Evolutionary conservation across 352 stramenopile genomes (phyloP), one percentile per base, ranked within the genome.

Genomic region (Thalassiosira mediterranea): DNA sequence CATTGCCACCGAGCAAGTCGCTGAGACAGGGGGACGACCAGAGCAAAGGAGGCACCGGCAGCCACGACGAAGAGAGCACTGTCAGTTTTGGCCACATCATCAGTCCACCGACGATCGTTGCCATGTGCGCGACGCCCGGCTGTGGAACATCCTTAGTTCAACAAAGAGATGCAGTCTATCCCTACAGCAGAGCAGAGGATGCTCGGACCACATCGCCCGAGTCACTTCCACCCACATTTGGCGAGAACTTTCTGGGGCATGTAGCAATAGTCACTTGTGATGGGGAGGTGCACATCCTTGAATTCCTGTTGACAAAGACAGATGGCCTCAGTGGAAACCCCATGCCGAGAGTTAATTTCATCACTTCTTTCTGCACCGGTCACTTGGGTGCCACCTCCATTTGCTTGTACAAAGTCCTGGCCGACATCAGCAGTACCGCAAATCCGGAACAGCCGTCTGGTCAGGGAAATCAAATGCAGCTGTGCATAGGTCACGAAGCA

Each of bases 401-500:
- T 61, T 74, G 53, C 38, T 74, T 83, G 66, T 26, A 62, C 23
- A 52, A 48, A 25, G 47, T 72, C 37, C 26, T 34, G 47, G 47
- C 5, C 7, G 13, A 10, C 11, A 25, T 13, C 17, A 49, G 5
- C 10, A 37, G 10, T 1, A 28, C 8, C 13, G 34, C 7, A 13
- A 42, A 13, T 42, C 13, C 7, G 7, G 13, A 7, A 42, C 7
- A 42, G 13, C 7, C 7, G 13, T 42, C 34, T 13, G 13, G 7
- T 7, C 7, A 42, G 7, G 34, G 7, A 10, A 19, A 21, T 58
- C 29, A 19, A 38, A 63, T 65, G 29, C 48, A 53, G 4, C 42
- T 81, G n/a, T 72, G 63, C 26, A 54, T 81, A 42, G 72, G 72
- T 8, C 60, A 71, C 17, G 40, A 72, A 58, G 66, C 63, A 23